Base-by-base conservation (phyloP, 768 basidiomycete species). In the Russula emetica region DNA sequence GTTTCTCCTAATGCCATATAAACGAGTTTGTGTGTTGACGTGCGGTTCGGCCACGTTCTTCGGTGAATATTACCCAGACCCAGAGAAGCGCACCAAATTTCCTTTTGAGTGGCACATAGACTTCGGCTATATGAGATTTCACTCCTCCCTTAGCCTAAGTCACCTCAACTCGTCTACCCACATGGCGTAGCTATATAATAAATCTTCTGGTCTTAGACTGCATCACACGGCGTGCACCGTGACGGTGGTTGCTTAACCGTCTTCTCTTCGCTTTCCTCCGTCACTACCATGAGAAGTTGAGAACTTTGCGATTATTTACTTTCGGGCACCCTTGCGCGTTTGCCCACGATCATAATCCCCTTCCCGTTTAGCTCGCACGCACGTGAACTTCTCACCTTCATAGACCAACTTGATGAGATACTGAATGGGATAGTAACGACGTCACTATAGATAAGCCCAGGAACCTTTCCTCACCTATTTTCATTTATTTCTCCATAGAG, bases 111-210 rank as follows among this genome's bases (percentile, higher is more conserved):
- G 16, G 42, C 45, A 56, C 28, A 40, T 40, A 55, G 8, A 40
- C 4, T 2, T 2, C 14, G 16, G 38, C 16, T 50, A 18, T 18
- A 47, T 38, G 18, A 20, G 20, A 14, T 59, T 30, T 53, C 44
- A 54, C 52, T 58, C 51, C 32, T 28, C 24, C 32, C 28, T 16
- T 34, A n/a, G n/a, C n/a, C n/a, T n/a, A 26, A 55, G 16, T 64
- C 58, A 63, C 62, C 38, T 51, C 16, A n/a, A 1, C 32, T 32
- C 32, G 8, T 50, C 36, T 16, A 45, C 26, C 22, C 44, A 42
- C 38, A 4, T 47, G 45, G 44, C 1, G n/a, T n/a, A n/a, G 22
- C 52, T 58, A 59, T 14, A 58, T 45, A 26, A n/a, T 42, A 34
- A 4, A 13, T 45, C 56, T 51, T 38, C 42, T 62, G 22, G 32